These are phyloP conservation scores for Agaricus subrufescens DNA, from an alignment of 768 basidiomycete species.

Conservation along the genomic window DNA sequence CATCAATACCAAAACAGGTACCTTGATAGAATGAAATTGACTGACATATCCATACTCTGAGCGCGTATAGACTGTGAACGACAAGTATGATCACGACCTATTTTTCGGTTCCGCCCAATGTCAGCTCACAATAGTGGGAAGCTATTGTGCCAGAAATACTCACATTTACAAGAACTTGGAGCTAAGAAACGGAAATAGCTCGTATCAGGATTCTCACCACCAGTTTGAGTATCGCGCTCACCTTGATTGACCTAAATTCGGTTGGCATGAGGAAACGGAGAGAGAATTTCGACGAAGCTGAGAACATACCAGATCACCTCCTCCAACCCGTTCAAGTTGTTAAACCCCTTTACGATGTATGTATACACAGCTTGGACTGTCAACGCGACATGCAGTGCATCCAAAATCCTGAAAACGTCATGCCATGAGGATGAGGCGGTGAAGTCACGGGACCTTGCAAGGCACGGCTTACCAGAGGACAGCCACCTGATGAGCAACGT, in stretches of 20 bases:
- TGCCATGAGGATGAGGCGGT: not conserved
- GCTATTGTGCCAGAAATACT: slow-evolving; percentile 9
- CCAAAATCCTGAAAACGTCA: slow-evolving; percentile 23
- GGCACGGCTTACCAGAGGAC: slow-evolving; percentile 3
- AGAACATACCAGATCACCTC: slow-evolving; percentile 26
- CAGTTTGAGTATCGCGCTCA: slow-evolving; percentile 7
- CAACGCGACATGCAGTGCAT: slow-evolving; percentile 29
- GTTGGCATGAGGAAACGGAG: not conserved
- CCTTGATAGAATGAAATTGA: slow-evolving; percentile 11
- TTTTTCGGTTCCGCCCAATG: slow-evolving; percentile 10
- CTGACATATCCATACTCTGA: slow-evolving; percentile 44
- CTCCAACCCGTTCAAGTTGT: slow-evolving; percentile 19
- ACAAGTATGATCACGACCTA: slow-evolving; percentile 36
- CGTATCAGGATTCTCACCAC: not conserved
- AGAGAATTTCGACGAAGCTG: not conserved
- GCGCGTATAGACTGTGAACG: slow-evolving; percentile 43
- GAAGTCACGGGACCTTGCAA: not conserved
- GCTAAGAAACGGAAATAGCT: slow-evolving; percentile 19
- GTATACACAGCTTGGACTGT: slow-evolving; percentile 30
- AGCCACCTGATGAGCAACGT: not conserved
- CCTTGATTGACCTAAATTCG: slow-evolving; percentile 28
- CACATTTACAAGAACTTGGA: slow-evolving; percentile 39
- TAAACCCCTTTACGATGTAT: slow-evolving; percentile 33
- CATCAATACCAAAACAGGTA: slow-evolving; percentile 21
- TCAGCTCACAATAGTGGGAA: not conserved